These are phyloP conservation scores for Prosopis cineraria DNA, from an alignment of 306 rosid species.

Conservation along the genomic window DNA sequence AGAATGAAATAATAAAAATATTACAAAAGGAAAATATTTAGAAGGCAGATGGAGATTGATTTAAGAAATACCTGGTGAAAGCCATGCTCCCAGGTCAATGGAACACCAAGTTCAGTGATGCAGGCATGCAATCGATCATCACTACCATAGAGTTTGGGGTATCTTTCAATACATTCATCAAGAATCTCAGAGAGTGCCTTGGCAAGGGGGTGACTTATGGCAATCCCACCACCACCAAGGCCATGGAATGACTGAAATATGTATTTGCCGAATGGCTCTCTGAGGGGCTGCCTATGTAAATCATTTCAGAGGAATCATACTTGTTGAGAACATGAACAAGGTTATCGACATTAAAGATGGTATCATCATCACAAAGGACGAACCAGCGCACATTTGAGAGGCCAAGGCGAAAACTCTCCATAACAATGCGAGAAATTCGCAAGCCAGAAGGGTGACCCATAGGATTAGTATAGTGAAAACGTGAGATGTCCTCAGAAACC, in stretches of 20 bases:
- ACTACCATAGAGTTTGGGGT: slow-evolving; percentile 80
- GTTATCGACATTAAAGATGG: slow-evolving; percentile 69
- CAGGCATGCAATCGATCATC: slow-evolving; percentile 88
- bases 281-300: slow-evolving; percentile 75
- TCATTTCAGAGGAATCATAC: slow-evolving; percentile 79
- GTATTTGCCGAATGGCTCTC: slow-evolving; percentile 85
- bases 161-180: slow-evolving; percentile 73
- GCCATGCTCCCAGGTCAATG: slow-evolving; percentile 67
- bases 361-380: slow-evolving; percentile 78
- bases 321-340: slow-evolving; percentile 71
- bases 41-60: slow-evolving; percentile 4
- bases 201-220: slow-evolving; percentile 63
- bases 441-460: slow-evolving; percentile 81
- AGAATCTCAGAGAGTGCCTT: slow-evolving; percentile 62
- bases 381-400: slow-evolving; percentile 62
- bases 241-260: slow-evolving; percentile 82
- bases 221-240: slow-evolving; percentile 86
- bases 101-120: slow-evolving; percentile 78
- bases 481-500: slow-evolving; percentile 72
- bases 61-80: slow-evolving; percentile 69
- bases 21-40: neutral
- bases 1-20: neutral
- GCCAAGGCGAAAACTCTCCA: slow-evolving; percentile 68
- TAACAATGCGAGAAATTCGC: slow-evolving; percentile 66
- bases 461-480: slow-evolving; percentile 76